Base-by-base conservation (phyloP, 2,329 filamentous ascomycete species). In the Tetracladium maxilliforme region DNA sequence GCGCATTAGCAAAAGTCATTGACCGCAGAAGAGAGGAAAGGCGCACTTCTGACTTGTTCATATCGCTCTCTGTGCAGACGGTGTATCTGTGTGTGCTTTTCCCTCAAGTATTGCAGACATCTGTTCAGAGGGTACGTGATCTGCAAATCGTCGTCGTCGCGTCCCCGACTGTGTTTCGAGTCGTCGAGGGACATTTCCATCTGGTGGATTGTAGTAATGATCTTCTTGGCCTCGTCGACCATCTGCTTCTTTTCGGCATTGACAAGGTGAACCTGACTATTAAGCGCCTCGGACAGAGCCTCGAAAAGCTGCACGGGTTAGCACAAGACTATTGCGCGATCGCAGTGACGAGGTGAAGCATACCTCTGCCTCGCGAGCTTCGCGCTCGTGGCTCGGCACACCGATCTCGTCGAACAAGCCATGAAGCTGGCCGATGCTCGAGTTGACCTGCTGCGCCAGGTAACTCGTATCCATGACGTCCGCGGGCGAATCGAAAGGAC, bases 391-490 rank as follows among this genome's bases (percentile, higher is more conserved):
- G 43, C 61, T 72, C 15, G 87, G 71, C n/a, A 98, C 80, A 30
- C 90, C 90, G 44, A 98, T 98, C 48, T 98, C 87, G 50, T 98
- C 90, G 45, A 94, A 98, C 30, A 95, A 69, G 36, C 79, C 80
- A 54, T 95, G 87, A 32, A 98, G 68, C 54, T 94, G 84, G 51
- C 71, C 72, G 48, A 95, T 84, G 46, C 93, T 94, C 43, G 70
- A 83, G 39, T 83, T 90, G 56, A 98, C 82, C 69, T 95, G 90
- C 51, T 92, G 83, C 41, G 83, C 80, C 47, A 95, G 64, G 52
- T 92, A 92, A 49, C 80, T 82, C 30, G 86, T 83, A 55, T 94
- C 86, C 74, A 94, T 92, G 27, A 31, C 36, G 33, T 14, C n/a
- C n/a, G n/a, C 14, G 13, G 24, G 18, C 9, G 18, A 19, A 19